These are phyloP conservation scores for Pulchroboletus neoregius DNA, from an alignment of 1,284 basidiomycete species.

Conservation along the genomic window DNA sequence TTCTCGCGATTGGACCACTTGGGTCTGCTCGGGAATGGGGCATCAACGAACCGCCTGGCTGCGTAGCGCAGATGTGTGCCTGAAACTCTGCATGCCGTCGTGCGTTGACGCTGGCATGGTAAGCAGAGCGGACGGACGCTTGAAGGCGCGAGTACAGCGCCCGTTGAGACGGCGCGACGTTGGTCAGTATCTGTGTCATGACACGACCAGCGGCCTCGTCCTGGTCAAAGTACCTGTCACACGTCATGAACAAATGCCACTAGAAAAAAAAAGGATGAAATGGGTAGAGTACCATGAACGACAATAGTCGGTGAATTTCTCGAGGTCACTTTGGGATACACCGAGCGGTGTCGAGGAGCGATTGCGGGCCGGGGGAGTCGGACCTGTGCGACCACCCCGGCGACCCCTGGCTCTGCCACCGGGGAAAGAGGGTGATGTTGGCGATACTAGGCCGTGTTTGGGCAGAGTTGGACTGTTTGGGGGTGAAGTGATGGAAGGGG, in stretches of 20 bases:
- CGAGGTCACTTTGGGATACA: slow-evolving; percentile 57
- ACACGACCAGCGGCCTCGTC: slow-evolving; percentile 66
- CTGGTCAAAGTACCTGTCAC: slow-evolving; percentile 69
- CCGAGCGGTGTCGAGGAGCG: slow-evolving; percentile 63
- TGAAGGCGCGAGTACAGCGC: slow-evolving; percentile 74
- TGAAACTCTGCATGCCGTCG: slow-evolving; percentile 71
- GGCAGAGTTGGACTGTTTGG: slow-evolving; percentile 44
- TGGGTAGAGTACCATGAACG: slow-evolving; percentile 54
- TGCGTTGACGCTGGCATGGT: slow-evolving; percentile 66
- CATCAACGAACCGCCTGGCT: slow-evolving; percentile 67
- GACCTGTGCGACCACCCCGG: slow-evolving; percentile 44
- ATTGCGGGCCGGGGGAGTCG: slow-evolving; percentile 51
- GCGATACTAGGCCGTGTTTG: slow-evolving; percentile 41
- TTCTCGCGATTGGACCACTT: slow-evolving; percentile 53
- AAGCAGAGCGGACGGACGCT: slow-evolving; percentile 70
- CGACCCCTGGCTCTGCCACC: slow-evolving; percentile 39
- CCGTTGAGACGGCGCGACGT: slow-evolving; percentile 70
- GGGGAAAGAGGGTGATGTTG: slow-evolving; percentile 56
- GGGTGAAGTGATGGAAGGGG: slow-evolving; percentile 45
- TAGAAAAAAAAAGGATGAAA: background rate
- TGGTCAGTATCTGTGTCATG: slow-evolving; percentile 75
- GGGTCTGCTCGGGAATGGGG: slow-evolving; percentile 65
- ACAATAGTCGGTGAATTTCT: slow-evolving; percentile 68
- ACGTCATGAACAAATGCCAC: slow-evolving; percentile 4
- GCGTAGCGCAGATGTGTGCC: slow-evolving; percentile 68